These are phyloP conservation scores for Candida sithepensis DNA, from an alignment of 805 yeast genomes.

Conservation along the genomic window DNA sequence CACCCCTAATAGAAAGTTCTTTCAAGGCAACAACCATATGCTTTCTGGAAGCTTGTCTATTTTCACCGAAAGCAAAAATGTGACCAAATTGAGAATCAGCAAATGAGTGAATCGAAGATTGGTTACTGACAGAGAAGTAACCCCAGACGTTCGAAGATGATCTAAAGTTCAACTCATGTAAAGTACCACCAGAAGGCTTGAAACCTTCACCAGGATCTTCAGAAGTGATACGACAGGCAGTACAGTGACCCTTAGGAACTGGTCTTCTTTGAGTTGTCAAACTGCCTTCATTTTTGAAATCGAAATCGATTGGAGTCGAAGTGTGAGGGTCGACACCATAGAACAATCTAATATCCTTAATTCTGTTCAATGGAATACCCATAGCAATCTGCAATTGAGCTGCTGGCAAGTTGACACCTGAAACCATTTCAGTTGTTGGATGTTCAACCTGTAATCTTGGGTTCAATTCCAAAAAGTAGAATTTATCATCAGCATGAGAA, in stretches of 20 bases:
- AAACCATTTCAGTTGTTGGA: constrained; percentile 99
- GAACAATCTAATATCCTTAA: constrained; percentile 84
- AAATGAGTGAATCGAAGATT: constrained; percentile 95
- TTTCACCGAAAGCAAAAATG: constrained; percentile 98
- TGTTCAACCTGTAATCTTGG: constrained; percentile 99
- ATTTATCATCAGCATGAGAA: constrained; percentile 90
- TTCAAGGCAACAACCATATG: constrained; percentile 99
- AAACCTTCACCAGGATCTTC: constrained; percentile 99
- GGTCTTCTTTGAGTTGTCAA: constrained; percentile 85
- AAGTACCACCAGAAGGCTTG: constrained; percentile 96
- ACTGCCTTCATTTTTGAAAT: constrained; percentile 70
- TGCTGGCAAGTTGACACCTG: constrained; percentile 97
- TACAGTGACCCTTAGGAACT: constrained; percentile 95
- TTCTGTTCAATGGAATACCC: constrained; percentile 98
- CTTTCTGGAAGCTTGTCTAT: constrained; percentile 95
- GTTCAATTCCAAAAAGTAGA: constrained; percentile 93
- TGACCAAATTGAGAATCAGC: constrained; percentile 99
- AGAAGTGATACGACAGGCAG: constrained; percentile 98
- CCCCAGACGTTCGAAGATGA: constrained; percentile 99
- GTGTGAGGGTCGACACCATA: constrained; percentile 97
- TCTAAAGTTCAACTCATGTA: constrained; percentile 94
- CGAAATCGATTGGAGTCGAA: constrained; percentile 85
- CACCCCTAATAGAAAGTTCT: constrained; percentile 96
- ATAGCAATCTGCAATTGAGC: constrained; percentile 98
- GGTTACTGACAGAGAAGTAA: constrained; percentile 94